Conservation (phyloP, 768 basidiomycete species). For the Lactarius sanguifluus region DNA sequence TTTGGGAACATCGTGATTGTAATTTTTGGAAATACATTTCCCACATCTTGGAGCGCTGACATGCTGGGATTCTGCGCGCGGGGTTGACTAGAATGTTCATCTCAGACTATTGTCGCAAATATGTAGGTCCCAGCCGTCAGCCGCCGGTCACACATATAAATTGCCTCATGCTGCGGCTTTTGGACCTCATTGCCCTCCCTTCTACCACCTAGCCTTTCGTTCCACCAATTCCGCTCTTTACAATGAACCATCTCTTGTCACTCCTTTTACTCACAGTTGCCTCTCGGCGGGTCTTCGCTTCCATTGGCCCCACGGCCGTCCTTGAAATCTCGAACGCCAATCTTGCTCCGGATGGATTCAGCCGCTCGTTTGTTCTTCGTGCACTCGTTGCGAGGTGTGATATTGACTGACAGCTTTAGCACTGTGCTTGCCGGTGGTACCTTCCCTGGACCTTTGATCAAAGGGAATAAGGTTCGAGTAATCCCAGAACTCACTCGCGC, state of each 20-base stretch:
- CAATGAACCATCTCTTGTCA: slow-evolving; percentile 22
- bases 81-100: neutral
- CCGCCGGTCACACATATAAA: slow-evolving; percentile 27
- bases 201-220: neutral
- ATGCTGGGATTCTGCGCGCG: neutral
- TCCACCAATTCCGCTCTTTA: slow-evolving; percentile 11
- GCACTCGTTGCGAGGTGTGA: neutral
- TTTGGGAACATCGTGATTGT: neutral
- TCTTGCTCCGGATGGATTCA: slow-evolving; percentile 33
- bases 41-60: neutral
- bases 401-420: slow-evolving; percentile 30
- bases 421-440: slow-evolving; percentile 47
- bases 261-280: slow-evolving; percentile 22
- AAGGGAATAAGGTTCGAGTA: slow-evolving; percentile 35
- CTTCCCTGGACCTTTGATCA: slow-evolving; percentile 51
- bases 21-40: neutral
- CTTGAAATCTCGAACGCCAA: slow-evolving; percentile 31
- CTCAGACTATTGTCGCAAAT: neutral
- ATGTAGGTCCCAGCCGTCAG: slow-evolving; percentile 10
- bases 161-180: slow-evolving; percentile 4
- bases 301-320: slow-evolving; percentile 33
- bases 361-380: slow-evolving; percentile 24
- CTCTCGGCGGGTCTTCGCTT: slow-evolving; percentile 20
- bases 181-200: neutral
- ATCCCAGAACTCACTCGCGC: neutral